Conservation (phyloP, 495 filamentous ascomycete species). For the Bacidia rubella region DNA sequence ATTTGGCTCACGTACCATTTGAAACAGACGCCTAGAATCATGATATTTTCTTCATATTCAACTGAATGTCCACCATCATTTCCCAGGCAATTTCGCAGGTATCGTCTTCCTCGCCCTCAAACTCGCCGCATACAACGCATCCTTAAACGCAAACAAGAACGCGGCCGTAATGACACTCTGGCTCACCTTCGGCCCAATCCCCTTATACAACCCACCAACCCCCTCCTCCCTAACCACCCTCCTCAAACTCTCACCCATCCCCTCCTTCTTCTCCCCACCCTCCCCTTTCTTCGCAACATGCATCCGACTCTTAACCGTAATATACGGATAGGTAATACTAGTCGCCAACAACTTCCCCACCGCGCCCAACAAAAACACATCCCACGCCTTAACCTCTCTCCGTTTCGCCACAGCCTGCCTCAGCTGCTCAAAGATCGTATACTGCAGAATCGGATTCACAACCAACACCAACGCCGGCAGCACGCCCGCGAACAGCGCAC, state of each 20-base stretch:
- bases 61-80: conserved; percentile 2
- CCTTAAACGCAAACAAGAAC: conserved; percentile 96
- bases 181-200: conserved; percentile 88
- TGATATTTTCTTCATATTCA: too few relatives aligned
- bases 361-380: conserved; percentile 84
- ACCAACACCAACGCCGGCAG: conserved; percentile 86
- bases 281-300: conserved; percentile 67
- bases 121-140: conserved; percentile 58
- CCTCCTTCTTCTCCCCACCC: conserved; percentile 49
- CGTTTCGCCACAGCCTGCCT: conserved; percentile 62
- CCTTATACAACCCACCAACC: conserved; percentile 80
- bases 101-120: conserved; percentile 39
- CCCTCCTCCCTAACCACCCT: conserved; percentile 79
- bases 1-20: too few relatives aligned
- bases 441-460: conserved; percentile 95
- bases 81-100: conserved; percentile 21
- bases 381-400: conserved; percentile 58
- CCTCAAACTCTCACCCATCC: conserved; percentile 58
- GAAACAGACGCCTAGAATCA: too few relatives aligned
- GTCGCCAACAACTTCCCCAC: conserved; percentile 91
- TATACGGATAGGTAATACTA: conserved; percentile 91
- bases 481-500: conserved; percentile 81
- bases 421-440: conserved; percentile 96
- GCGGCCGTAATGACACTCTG: conserved; percentile 95
- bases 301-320: conserved; percentile 93